Base-by-base conservation (phyloP, 148 eudicot genomes). In the Talinum fruticosum region DNA sequence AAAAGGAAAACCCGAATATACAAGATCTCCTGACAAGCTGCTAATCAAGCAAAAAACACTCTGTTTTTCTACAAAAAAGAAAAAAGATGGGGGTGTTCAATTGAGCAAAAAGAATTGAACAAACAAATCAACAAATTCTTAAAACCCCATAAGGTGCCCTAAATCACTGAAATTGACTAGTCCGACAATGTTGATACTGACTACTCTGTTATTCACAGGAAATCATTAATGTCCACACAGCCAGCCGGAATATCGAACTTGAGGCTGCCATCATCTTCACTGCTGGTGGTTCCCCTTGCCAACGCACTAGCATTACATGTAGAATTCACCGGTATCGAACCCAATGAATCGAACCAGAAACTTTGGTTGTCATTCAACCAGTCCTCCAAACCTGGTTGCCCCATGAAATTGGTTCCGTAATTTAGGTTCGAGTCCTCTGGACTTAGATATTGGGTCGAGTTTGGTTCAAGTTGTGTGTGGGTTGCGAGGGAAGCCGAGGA, bases 181-280 rank as follows among this genome's bases (percentile, higher is more conserved):
- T 5, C 14, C 7, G 4, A 21, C 24, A 23, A 23, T 54, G 26
- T 14, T 54, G 26, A 5, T 21, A 5, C 26, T 21, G 3, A n/a
- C 62, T 54, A 54, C 26, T 21, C 24, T 54, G 26, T 54, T 64
- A 64, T 75, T 37, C 81, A 84, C 83, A 86, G 74, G 33, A 86
- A 84, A 72, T 82, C 82, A 74, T 86, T 85, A 32, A 84, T 79
- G 13, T 82, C 83, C 13, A 86, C 19, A 16, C 72, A 66, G 24
- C 87, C 65, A 71, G 79, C 87, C 0, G 89, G 89, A 30, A 84
- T 84, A 30, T 84, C 85, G 78, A 86, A 86, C 76, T 82, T 86
- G 35, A 84, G 61, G 75, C 81, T 18, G 77, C 74, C 82, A 79
- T 86, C 89, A 69, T 83, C 83, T 65, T 54, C 62, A 54, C 62